Conservation (phyloP, 768 basidiomycete genomes). For the Arthromyces matolae region DNA sequence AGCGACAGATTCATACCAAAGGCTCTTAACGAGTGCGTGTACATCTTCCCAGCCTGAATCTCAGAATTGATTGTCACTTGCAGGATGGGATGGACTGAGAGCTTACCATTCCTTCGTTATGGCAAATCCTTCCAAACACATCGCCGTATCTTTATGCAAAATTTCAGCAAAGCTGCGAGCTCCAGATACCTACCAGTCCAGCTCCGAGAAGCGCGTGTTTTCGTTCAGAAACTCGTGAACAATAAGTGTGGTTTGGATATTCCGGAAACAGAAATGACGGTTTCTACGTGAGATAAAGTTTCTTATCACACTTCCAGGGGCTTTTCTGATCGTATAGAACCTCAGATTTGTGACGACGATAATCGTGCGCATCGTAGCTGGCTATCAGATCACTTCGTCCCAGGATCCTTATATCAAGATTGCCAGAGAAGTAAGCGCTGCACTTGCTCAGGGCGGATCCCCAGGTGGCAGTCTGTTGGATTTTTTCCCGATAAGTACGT, state of each 20-base stretch:
- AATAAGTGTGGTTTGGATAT: not conserved
- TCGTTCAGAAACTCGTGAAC: slow-evolving; percentile 1
- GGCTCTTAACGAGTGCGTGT: slow-evolving; percentile 1
- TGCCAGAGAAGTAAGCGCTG: slow-evolving; percentile 3
- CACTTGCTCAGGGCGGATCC: slow-evolving; percentile 4
- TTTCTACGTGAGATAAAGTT: slow-evolving; percentile 1
- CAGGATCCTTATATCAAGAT: slow-evolving; percentile 15
- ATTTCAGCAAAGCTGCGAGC: not conserved
- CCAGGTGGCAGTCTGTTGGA: slow-evolving; percentile 12
- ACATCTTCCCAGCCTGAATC: not conserved
- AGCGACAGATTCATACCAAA: slow-evolving; percentile 3
- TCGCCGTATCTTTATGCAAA: slow-evolving; percentile 5
- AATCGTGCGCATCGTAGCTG: slow-evolving; percentile 14
- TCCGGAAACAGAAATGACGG: not conserved
- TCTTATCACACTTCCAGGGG: not conserved
- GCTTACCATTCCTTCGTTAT: slow-evolving; percentile 7
- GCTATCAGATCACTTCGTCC: slow-evolving; percentile 12
- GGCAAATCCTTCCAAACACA: slow-evolving; percentile 5
- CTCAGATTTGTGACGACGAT: slow-evolving; percentile 15
- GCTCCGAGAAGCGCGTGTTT: slow-evolving; percentile 2
- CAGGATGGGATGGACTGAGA: slow-evolving; percentile 8
- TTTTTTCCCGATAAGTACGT: slow-evolving; percentile 17
- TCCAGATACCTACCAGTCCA: not conserved
- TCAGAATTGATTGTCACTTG: not conserved
- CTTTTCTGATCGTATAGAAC: not conserved